Evolutionary conservation across 2,329 filamentous ascomycete species (phyloP), one percentile per base, ranked within the genome.

Genomic region (Ophiostoma tasmaniense): DNA sequence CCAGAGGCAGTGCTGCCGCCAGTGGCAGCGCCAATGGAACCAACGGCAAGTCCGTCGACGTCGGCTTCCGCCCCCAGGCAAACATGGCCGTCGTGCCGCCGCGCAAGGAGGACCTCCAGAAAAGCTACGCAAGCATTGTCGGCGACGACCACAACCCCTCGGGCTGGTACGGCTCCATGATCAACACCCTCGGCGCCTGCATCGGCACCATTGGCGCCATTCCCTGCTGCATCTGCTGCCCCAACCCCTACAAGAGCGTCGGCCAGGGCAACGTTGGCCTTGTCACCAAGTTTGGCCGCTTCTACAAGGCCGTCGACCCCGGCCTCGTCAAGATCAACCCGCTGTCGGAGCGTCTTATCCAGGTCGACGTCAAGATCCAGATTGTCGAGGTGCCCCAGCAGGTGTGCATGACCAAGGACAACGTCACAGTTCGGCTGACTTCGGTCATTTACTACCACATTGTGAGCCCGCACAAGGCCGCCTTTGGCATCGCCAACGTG

Each of bases 391-490:
- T 99, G 30, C 94, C 94, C 22, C 89, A 93, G 80, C 95, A 99
- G 81, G 88, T 94, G 72, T 98, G 95, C 84, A 99, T 99, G 93
- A 99, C 95, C 79, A 98, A 98, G 83, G 95, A 99, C 84, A 99
- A 99, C 76, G 95, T 98, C 72, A 96, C 91, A 64, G 85, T 99
- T 59, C 89, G 93, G 75, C 85, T 99, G 74, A 98, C 93, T 65
- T 96, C 92, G 6, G 95, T 99, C 77, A 97, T 99, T 81, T 99
- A 99, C 86, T 99, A 99, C 83, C 93, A 97, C 84, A 94, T 99
- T 76, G 91, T 90, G 68, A 90, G 91, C 35, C 95, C 95, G 0
- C 94, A 98, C 85, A 97, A 96, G 82, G 93, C 94, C 70, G 94
- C 95, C 71, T 99, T 98, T 77, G 95, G 95, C 74, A 97, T 99